A percentile compares a stretch with the other conserved stretches of the same genome.
Evolutionary conservation across 352 stramenopile genomes (phyloP).

Genomic region (Phytophthora aleatoria): DNA sequence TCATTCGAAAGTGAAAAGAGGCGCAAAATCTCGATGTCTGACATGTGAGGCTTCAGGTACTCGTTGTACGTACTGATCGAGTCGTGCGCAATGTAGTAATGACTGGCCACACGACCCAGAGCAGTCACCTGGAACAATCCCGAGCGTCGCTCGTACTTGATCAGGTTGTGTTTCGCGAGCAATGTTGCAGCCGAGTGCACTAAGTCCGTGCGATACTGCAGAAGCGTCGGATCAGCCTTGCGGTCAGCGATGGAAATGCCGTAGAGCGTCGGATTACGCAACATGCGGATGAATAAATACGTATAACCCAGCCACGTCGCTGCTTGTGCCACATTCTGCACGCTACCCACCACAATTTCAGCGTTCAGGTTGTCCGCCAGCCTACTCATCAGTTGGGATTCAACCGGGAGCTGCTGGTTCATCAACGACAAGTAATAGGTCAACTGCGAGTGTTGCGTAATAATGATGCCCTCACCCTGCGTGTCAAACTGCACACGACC

Average conservation of each 20-base stretch:
- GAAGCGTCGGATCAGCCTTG: constrained; percentile 93
- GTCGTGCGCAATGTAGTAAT: constrained; percentile 99
- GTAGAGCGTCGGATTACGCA: constrained; percentile 97
- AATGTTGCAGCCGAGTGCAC: constrained; percentile 96
- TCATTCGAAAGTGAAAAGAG: constrained; percentile 99
- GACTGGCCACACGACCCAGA: constrained; percentile 96
- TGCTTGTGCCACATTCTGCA: constrained; percentile 95
- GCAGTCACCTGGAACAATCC: constrained; percentile 97
- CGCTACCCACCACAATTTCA: constrained; percentile 97
- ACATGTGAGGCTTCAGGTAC: constrained; percentile 99
- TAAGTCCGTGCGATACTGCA: constrained; percentile 96
- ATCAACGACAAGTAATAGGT: constrained; percentile 99
- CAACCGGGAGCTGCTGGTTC: constrained; percentile 99
- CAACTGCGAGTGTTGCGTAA: constrained; percentile 98
- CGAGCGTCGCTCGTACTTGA: constrained; percentile 97
- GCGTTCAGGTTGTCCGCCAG: constrained; percentile 99
- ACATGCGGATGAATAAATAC: constrained; percentile 99
- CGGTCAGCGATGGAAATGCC: constrained; percentile 90
- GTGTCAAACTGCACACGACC: constrained; percentile 99
- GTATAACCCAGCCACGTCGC: constrained; percentile 99
- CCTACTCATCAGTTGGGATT: constrained; percentile 97
- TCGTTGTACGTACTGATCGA: constrained; percentile 99
- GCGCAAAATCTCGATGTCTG: constrained; percentile 99
- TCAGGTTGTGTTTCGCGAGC: constrained; percentile 97
- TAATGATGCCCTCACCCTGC: constrained; percentile 98